Percentiles rank a stretch among this genome's conserved stretches.
Evolutionary conservation across 2,329 filamentous ascomycete genomes (phyloP).

Genomic region (Metarhizium rileyi): DNA sequence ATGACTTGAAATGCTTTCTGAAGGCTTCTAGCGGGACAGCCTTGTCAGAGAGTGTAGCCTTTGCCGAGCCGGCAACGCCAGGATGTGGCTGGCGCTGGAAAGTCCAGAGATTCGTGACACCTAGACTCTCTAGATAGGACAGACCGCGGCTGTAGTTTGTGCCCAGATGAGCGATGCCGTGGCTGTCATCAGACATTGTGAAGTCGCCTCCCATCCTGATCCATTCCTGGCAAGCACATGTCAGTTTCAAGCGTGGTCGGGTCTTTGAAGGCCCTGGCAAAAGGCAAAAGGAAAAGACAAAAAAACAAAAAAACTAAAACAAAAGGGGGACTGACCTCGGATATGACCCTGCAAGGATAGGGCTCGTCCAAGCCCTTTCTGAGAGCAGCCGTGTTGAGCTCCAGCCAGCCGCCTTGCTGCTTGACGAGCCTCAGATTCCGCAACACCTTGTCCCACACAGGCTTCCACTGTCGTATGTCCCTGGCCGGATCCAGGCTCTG

Average conservation of each 20-base stretch:
- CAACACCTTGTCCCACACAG: slow-evolving; percentile 64
- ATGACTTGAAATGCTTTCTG: slow-evolving; percentile 17
- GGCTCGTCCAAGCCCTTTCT: slow-evolving; percentile 86
- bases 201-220: slow-evolving; percentile 66
- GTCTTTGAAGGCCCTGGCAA: too few species aligned
- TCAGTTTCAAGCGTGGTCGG: not conserved
- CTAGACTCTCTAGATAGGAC: slow-evolving; percentile 57
- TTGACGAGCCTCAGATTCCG: slow-evolving; percentile 66
- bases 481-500: slow-evolving; percentile 60
- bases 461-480: slow-evolving; percentile 45
- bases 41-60: slow-evolving; percentile 31
- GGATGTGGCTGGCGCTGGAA: slow-evolving; percentile 29
- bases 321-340: slow-evolving; percentile 61
- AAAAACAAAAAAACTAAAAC: too few species aligned
- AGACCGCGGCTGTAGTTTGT: slow-evolving; percentile 68
- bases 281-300: too few species aligned
- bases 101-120: slow-evolving; percentile 54
- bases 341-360: slow-evolving; percentile 73
- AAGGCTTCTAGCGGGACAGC: slow-evolving; percentile 33
- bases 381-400: slow-evolving; percentile 80
- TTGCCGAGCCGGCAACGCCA: slow-evolving; percentile 17
- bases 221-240: slow-evolving; percentile 48
- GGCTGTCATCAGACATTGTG: slow-evolving; percentile 90
- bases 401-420: slow-evolving; percentile 70
- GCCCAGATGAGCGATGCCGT: slow-evolving; percentile 79